Evolutionary conservation across 164 flowering plant species (phyloP).

Genomic region (Magnolia officinalis): DNA sequence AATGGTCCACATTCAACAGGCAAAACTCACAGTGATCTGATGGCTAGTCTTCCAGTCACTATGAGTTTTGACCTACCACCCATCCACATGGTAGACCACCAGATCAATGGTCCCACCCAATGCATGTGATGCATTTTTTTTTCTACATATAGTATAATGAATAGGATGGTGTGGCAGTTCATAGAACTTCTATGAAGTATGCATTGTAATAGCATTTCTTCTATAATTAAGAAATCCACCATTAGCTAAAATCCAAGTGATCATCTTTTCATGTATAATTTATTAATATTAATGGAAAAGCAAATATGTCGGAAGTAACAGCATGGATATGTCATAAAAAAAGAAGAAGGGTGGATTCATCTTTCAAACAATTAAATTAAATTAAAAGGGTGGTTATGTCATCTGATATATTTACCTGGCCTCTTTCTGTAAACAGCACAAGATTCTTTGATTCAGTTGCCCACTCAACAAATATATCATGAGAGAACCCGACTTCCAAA

Average conservation of each 20-base stretch:
- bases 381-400: not conserved
- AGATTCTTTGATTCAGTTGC: slow-evolving; percentile 84
- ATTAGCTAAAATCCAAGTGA: not conserved
- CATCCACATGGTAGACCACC: too few relatives aligned
- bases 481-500: slow-evolving; percentile 91
- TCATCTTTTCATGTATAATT: not conserved
- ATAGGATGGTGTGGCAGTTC: too few relatives aligned
- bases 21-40: too few relatives aligned
- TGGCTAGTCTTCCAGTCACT: too few relatives aligned
- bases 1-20: too few relatives aligned
- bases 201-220: too few relatives aligned
- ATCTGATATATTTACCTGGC: slow-evolving; percentile 56
- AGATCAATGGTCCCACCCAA: too few relatives aligned
- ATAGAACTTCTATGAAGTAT: too few relatives aligned
- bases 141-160: too few relatives aligned
- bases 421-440: slow-evolving; percentile 91
- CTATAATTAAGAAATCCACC: not conserved
- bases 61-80: too few relatives aligned
- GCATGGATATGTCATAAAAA: not conserved
- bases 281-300: not conserved
- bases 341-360: too few relatives aligned
- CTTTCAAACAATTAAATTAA: not conserved
- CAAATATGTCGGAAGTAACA: not conserved
- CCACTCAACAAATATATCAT: slow-evolving; percentile 95
- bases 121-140: too few relatives aligned